phyloP scores from a whole-genome alignment of 805 yeast species.

The Nakazawaea sp. region DNA sequence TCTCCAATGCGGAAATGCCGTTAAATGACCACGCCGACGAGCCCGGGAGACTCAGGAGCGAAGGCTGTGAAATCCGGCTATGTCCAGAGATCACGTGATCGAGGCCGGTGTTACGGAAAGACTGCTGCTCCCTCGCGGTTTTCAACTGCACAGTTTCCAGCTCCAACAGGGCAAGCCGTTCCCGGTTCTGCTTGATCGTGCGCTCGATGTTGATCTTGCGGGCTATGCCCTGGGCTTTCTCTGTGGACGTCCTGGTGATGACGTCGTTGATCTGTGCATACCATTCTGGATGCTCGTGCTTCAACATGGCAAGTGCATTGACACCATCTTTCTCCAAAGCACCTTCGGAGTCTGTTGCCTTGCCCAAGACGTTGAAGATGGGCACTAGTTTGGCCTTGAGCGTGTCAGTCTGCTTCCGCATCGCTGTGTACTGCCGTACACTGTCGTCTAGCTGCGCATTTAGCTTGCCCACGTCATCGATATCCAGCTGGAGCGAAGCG shows the following conservation, averaged over 20 bases:
- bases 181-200: constrained; percentile 1
- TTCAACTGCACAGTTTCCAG: constrained; percentile 4
- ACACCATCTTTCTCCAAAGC: constrained; percentile 10
- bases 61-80: constrained; percentile 1
- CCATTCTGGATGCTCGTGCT: constrained; percentile 13
- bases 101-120: background rate
- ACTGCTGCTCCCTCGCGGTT: background rate
- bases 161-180: background rate
- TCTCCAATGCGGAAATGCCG: background rate
- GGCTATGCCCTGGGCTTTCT: constrained; percentile 6
- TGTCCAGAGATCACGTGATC: too few species aligned
- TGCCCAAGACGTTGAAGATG: constrained; percentile 18
- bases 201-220: constrained; percentile 2
- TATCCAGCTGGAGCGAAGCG: constrained; percentile 13
- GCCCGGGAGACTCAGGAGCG: constrained; percentile 2
- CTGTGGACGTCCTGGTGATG: constrained; percentile 3
- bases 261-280: constrained; percentile 2
- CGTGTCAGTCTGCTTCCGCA: constrained; percentile 20
- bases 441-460: constrained; percentile 25
- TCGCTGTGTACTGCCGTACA: constrained; percentile 20
- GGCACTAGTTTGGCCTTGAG: constrained; percentile 16
- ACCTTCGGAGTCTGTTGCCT: constrained; percentile 10
- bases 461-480: constrained; percentile 16
- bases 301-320: constrained; percentile 5
- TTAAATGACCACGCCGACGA: too few species aligned